Base-by-base conservation (phyloP, 768 basidiomycete genomes). In the Asterophora lycoperdoides region DNA sequence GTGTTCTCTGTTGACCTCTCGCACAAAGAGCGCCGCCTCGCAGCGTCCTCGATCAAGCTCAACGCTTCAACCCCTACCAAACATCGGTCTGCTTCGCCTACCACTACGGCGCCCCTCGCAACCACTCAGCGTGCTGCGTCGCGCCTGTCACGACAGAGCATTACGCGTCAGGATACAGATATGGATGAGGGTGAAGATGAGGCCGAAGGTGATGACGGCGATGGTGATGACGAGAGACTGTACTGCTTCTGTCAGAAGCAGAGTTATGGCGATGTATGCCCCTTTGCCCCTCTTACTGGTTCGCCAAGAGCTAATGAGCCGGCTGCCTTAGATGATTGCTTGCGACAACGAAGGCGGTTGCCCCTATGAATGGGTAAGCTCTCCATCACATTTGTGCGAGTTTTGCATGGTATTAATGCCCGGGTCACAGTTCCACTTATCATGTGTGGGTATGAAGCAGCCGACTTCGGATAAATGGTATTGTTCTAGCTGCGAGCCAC, bases 301-400 rank as follows among this genome's bases (percentile, higher is more conserved):
- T 15, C 6, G 19, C 34, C 2, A 14, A 29, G 20, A 6, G 23
- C 40, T 14, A 39, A 33, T 42, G 28, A 38, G 29, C 26, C 9
- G 19, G n/a, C 19, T 34, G 4, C 34, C 40, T 9, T 35, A 78
- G 79, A 86, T 86, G 84, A 83, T 86, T 59, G 83, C 79, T 4
- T 86, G 84, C 58, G 84, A 86, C 60, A 81, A 83, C 56, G 76
- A 81, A 54, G 69, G 67, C n/a, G 68, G 70, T 14, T 86, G 84
- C 66, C 76, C 74, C 3, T 81, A 77, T 60, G 81, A 86, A 81
- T 86, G 84, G 83, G 83, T 83, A 49, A 51, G 77, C 65, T 11
- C 15, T 39, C 39, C 20, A 36, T 45, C 19, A 6, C 36, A 10
- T 19, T 23, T 6, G 6, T 23, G 3, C 23, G 6, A 23, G 23